phyloP scores from a whole-genome alignment of 2,329 filamentous ascomycete species.

The Aspergillus sp. region DNA sequence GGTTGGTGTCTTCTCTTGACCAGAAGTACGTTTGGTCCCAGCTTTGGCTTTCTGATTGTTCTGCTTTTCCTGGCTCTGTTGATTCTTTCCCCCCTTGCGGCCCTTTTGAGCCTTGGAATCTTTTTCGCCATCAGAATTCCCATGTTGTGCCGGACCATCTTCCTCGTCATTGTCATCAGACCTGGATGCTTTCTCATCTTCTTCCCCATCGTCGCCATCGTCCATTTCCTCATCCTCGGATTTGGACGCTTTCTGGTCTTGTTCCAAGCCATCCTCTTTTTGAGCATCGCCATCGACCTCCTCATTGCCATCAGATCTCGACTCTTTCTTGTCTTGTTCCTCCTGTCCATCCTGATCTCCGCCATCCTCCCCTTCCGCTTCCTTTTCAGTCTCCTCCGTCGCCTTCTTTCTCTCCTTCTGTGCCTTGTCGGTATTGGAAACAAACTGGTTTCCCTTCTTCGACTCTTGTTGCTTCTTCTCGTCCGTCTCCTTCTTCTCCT shows the following conservation, averaged over 20 bases:
- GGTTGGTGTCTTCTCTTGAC: background rate
- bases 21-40: background rate
- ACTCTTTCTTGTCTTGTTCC: background rate
- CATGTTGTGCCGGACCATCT: background rate
- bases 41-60: background rate
- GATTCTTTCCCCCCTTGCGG: background rate
- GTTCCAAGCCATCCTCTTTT: too few species aligned
- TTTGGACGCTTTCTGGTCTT: too few species aligned
- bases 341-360: background rate
- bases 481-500: conserved; percentile 49
- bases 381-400: conserved; percentile 28
- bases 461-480: conserved; percentile 34
- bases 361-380: conserved; percentile 12
- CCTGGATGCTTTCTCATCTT: background rate
- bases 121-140: background rate
- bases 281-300: background rate
- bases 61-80: background rate
- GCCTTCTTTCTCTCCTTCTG: conserved; percentile 42
- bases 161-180: background rate
- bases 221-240: conserved; percentile 17
- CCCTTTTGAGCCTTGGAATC: background rate
- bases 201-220: background rate
- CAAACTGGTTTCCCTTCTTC: conserved; percentile 46
- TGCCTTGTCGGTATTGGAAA: conserved; percentile 44
- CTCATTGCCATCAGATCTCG: background rate